Percentiles rank a stretch among this genome's conserved stretches.
These are phyloP conservation scores for Penicillium rolfsii DNA, from an alignment of 2,329 filamentous ascomycete genomes.

Conservation along the genomic window DNA sequence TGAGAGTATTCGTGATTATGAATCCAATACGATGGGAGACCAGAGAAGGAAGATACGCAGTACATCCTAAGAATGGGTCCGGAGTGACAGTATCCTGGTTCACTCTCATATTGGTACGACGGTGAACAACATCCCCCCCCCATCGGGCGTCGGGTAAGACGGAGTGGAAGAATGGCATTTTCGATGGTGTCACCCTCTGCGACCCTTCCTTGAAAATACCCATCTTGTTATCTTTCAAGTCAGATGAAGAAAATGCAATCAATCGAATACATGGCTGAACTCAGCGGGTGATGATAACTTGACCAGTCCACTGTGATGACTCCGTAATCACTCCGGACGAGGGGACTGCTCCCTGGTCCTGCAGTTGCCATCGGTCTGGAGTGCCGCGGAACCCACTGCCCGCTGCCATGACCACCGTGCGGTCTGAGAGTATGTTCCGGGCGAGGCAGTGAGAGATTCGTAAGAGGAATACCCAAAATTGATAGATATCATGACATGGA, in stretches of 20 bases:
- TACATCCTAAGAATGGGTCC: too few relatives aligned
- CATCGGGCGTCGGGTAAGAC: not conserved
- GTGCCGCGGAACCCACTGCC: not conserved
- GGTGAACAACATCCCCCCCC: not conserved
- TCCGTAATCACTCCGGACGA: not conserved
- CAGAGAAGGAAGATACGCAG: not conserved
- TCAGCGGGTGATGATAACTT: too few relatives aligned
- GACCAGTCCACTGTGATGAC: too few relatives aligned
- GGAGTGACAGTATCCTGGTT: not conserved
- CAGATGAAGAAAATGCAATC: too few relatives aligned
- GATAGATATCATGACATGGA: not conserved
- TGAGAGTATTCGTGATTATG: not conserved
- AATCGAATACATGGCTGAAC: too few relatives aligned
- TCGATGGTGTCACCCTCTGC: not conserved
- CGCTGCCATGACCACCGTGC: not conserved
- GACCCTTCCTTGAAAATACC: too few relatives aligned
- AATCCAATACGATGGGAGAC: not conserved
- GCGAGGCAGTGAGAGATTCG: not conserved
- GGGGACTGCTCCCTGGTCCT: not conserved
- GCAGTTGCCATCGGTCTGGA: not conserved
- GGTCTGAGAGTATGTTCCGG: not conserved
- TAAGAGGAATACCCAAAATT: not conserved
- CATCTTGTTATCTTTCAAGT: too few relatives aligned
- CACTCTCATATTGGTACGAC: too few relatives aligned
- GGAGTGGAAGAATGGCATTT: not conserved